These are phyloP conservation scores for Penstemon newberryi DNA, from an alignment of 257 asterid species.

Conservation along the genomic window DNA sequence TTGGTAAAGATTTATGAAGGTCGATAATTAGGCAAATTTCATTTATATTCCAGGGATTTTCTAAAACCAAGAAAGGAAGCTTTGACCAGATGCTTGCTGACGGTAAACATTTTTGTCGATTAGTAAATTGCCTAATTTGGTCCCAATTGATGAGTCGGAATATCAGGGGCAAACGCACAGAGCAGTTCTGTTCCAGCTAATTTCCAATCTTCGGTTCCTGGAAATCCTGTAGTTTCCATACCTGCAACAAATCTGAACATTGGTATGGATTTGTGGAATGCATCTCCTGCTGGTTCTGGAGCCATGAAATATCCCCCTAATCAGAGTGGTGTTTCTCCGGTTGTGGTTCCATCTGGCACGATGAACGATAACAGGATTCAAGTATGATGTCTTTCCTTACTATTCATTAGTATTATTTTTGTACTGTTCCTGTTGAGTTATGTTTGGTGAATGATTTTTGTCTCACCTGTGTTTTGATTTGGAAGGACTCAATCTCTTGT, in stretches of 20 bases:
- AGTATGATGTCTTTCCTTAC: constrained; percentile 36
- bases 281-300: constrained; percentile 70
- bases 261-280: constrained; percentile 94
- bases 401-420: constrained; percentile 8
- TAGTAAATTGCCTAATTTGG: constrained; percentile 12
- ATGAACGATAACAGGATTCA: constrained; percentile 78
- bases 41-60: constrained; percentile 52
- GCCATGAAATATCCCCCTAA: constrained; percentile 58
- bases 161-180: constrained; percentile 74
- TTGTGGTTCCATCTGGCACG: constrained; percentile 62
- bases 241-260: constrained; percentile 80
- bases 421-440: background rate
- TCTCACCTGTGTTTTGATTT: too few species aligned
- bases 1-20: constrained; percentile 3
- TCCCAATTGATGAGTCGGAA: constrained; percentile 14
- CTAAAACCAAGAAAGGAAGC: constrained; percentile 81
- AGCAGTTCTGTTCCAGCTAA: constrained; percentile 45
- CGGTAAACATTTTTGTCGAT: constrained; percentile 48
- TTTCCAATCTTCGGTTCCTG: constrained; percentile 59
- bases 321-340: constrained; percentile 50
- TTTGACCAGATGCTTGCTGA: constrained; percentile 95
- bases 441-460: constrained; percentile 4
- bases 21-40: constrained; percentile 23
- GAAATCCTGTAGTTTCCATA: constrained; percentile 61
- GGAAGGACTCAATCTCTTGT: background rate